Evolutionary conservation across 176 grass and related monocot species (phyloP), one percentile per base, ranked within the genome.

Genomic region (Tillandsia leiboldiana): DNA sequence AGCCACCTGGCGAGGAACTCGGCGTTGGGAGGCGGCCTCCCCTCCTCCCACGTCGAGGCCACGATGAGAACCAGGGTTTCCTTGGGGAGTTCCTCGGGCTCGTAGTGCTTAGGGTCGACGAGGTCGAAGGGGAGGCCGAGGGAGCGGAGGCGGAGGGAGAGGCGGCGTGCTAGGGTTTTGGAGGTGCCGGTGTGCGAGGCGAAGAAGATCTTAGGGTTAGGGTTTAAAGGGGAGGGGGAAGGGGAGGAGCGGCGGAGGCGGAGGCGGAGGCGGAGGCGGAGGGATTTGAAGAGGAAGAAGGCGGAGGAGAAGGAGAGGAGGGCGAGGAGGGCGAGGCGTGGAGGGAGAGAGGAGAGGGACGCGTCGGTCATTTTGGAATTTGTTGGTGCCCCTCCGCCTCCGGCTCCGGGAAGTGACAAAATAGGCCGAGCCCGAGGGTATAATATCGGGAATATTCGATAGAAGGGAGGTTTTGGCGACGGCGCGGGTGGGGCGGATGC

Each of bases 111-210:
- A 9, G 87, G 79, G 26, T 96, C 82, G 3, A 82, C 69, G 77
- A 89, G 72, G 49, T 49, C 50, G 18, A 85, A 74, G 7, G 77
- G 10, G 6, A 79, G 12, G 48, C 77, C 88, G 0, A 50, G 72
- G 11, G 81, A 62, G 42, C 51, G 18, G 63, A 96, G 71, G 50
- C 53, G 49, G 65, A 1, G 48, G 67, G 74, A 75, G 66, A 96
- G 91, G 28, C 65, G 82, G 23, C 11, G 12, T 15, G 91, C 85
- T 47, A 91, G 91, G 79, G 76, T 48, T 65, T 78, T 80, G 72
- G 91, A 96, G 13, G 91, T 96, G 56, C 81, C 83, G 68, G 87
- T 91, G 69, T 48, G 67, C 10, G 91, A 91, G 53, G 83, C 84
- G 65, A 81, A 91, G 73, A 96, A 74, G 65, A 91, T 72, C 27